Evolutionary conservation across 306 rosid genomes (phyloP), one percentile per base, ranked within the genome.

Genomic region (Cyclanthera cordifolia): DNA sequence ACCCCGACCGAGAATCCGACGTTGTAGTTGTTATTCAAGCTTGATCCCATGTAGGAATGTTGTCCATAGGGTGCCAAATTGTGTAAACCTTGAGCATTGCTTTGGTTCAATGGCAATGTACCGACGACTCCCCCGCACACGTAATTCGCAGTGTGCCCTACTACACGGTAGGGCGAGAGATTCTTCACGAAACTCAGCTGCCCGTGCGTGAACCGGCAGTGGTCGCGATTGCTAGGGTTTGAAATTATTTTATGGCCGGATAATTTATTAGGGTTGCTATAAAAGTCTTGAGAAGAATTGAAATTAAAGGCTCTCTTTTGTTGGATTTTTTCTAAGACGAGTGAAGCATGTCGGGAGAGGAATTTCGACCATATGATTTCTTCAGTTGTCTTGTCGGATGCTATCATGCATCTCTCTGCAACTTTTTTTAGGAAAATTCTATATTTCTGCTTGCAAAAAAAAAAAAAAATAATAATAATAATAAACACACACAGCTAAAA

Each of bases 401-500:
- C 1, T 1, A 64, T 6, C 70, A 64, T 20, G 72, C 72, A 67
- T 25, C 57, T n/a, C 27, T 67, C 72, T 3, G 57, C 56, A 49
- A 67, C 72, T 67, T 67, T 67, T 67, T 46, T 67, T 12, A 67
- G 57, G 46, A 67, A 67, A 25, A 67, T 47, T 30, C 72, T 27
- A 10, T 67, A 67, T 49, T 67, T 67, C 72, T 67, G 72, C 45
- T 15, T 7, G 2, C n/a, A n/a, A n/a, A n/a, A n/a, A n/a, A n/a
- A n/a, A n/a, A n/a, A n/a, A 14, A 24, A 13, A 14, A 15, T n/a
- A 54, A 28, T 4, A 28, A 28, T 28, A n/a, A n/a, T 4, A 32
- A 55, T 55, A 24, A 21, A 10, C n/a, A 12, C 30, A 19, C 4
- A 39, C 24, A 61, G n/a, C 67, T 59, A 32, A 30, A 15, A 58